Evolutionary conservation across 208 protist genomes (phyloP).

Genomic region (Leishmania aethiopica): DNA sequence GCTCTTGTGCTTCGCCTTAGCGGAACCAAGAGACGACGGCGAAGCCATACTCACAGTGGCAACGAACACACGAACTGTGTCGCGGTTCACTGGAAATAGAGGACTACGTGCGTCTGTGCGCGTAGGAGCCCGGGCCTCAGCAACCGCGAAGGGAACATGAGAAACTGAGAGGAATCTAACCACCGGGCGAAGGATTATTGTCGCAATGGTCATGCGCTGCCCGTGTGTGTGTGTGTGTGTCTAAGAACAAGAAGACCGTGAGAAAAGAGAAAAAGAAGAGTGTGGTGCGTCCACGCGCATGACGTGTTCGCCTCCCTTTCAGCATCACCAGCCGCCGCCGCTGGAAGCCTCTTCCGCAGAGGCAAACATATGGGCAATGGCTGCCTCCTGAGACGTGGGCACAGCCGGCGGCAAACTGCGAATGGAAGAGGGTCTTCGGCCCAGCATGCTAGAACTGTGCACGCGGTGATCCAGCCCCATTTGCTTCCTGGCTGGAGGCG

Average conservation of each 20-base stretch:
- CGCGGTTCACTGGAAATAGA: neutral
- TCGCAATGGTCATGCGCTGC: neutral
- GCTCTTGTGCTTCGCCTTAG: neutral
- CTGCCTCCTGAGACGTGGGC: neutral
- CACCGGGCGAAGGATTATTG: neutral
- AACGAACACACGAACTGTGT: neutral
- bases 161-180: neutral
- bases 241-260: neutral
- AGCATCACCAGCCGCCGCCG: too few species aligned
- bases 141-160: neutral
- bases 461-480: neutral
- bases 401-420: constrained; percentile 36
- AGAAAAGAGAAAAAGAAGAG: neutral
- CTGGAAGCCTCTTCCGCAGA: neutral
- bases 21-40: neutral
- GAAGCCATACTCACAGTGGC: neutral
- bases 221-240: neutral
- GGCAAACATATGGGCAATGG: neutral
- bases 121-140: neutral
- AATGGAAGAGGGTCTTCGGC: constrained; percentile 7
- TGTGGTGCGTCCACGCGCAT: neutral
- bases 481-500: neutral
- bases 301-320: neutral
- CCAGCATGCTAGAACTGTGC: too few species aligned
- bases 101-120: neutral